Evolutionary conservation across 306 rosid species (phyloP).

Genomic region (Citrullus amarus): DNA sequence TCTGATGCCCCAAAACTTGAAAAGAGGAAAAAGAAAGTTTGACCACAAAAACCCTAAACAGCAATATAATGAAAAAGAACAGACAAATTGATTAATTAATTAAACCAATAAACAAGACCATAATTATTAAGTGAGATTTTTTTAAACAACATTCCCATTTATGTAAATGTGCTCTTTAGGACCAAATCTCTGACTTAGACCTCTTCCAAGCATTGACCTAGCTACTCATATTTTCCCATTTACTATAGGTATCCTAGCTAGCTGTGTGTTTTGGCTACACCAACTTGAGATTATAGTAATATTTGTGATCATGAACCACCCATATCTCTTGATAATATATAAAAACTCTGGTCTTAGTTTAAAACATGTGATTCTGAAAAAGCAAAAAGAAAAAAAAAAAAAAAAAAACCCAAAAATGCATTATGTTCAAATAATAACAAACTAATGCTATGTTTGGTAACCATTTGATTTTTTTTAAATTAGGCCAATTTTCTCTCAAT

Average conservation of each 20-base stretch:
- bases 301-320: background rate
- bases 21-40: constrained; percentile 4
- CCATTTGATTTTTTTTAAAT: too few relatives aligned
- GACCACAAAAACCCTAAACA: constrained; percentile 1
- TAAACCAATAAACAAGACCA: background rate
- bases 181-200: constrained; percentile 8
- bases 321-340: background rate
- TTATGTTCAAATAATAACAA: background rate
- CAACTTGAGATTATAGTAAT: background rate
- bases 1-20: constrained; percentile 1
- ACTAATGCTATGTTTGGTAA: background rate
- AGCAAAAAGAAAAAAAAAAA: background rate
- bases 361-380: background rate
- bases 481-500: too few relatives aligned
- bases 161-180: background rate
- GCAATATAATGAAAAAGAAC: background rate
- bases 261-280: background rate
- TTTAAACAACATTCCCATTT: constrained; percentile 3
- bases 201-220: constrained; percentile 1
- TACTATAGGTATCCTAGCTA: background rate
- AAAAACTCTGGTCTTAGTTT: background rate
- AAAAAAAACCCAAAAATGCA: background rate
- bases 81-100: background rate
- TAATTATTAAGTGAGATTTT: background rate
- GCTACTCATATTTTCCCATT: background rate